Evolutionary conservation across 75 land plant species (phyloP).

Genomic region (Cupressus sempervirens): DNA sequence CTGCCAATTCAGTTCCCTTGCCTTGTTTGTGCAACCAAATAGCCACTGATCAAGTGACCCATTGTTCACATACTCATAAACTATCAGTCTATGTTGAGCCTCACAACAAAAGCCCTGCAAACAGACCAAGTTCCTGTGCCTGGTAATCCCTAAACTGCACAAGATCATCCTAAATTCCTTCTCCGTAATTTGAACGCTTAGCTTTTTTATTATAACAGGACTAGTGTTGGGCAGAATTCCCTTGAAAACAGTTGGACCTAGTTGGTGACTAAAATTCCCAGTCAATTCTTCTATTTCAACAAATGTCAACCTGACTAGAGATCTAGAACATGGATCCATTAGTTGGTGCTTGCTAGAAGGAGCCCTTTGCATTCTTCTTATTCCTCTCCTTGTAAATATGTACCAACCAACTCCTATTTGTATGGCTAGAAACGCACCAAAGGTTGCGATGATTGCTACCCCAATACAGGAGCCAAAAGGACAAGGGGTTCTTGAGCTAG

Average conservation of each 20-base stretch:
- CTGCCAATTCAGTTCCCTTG: conserved; percentile 13
- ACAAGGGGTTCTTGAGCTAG: not conserved
- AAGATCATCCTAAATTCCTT: conserved; percentile 30
- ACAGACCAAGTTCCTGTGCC: conserved; percentile 37
- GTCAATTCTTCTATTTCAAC: conserved; percentile 19
- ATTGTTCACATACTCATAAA: conserved; percentile 39
- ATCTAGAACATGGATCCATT: conserved; percentile 23
- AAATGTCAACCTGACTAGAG: conserved; percentile 15
- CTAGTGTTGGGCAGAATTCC: conserved; percentile 19
- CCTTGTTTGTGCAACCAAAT: conserved; percentile 2
- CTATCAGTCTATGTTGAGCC: conserved; percentile 16
- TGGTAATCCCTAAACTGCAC: conserved; percentile 22
- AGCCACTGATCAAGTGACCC: conserved; percentile 38
- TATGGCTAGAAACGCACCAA: conserved; percentile 12
- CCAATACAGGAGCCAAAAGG: conserved; percentile 12
- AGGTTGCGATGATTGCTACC: conserved; percentile 11
- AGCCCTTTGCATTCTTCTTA: not conserved
- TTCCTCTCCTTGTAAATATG: conserved; percentile 14
- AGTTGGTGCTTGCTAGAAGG: conserved; percentile 18
- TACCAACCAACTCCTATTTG: conserved; percentile 19
- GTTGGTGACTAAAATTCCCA: conserved; percentile 10
- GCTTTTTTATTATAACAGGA: conserved; percentile 13
- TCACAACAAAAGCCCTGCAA: conserved; percentile 46
- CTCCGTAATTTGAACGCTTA: conserved; percentile 14
- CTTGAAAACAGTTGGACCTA: conserved; percentile 15